Percentiles rank a stretch among this genome's conserved stretches.
These are phyloP conservation scores for Sporothrix globosa DNA, from an alignment of 2,329 filamentous ascomycete genomes.

Conservation along the genomic window DNA sequence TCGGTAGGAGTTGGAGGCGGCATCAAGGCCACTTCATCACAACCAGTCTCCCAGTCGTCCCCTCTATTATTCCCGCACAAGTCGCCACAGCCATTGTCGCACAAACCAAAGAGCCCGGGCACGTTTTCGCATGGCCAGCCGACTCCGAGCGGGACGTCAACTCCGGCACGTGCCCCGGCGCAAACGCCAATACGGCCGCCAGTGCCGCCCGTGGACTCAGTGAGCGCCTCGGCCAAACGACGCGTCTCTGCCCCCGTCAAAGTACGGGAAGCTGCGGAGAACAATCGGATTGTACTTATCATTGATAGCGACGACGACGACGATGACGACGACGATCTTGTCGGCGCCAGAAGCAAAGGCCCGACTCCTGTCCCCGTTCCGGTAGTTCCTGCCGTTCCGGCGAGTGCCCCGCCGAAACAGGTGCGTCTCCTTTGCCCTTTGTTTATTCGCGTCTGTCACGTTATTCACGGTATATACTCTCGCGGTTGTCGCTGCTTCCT, in stretches of 20 bases:
- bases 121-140: background rate
- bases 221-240: background rate
- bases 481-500: background rate
- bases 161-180: background rate
- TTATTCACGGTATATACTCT: no score
- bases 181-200: background rate
- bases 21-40: background rate
- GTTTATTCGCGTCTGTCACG: background rate
- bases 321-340: constrained; percentile 22
- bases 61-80: no score
- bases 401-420: background rate
- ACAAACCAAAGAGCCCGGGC: background rate
- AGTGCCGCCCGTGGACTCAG: background rate
- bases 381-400: background rate
- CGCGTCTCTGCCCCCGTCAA: background rate
- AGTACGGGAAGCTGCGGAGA: constrained; percentile 12
- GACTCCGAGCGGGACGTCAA: background rate
- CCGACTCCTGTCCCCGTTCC: background rate
- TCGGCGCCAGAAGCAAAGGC: no score
- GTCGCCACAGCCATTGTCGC: background rate
- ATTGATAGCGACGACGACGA: constrained; percentile 32
- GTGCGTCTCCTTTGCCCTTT: background rate
- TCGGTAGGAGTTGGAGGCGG: background rate
- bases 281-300: constrained; percentile 22
- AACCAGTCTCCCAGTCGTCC: no score